Percentiles rank a stretch among this genome's conserved stretches.
phyloP scores from a whole-genome alignment of 176 grass and related monocot species.

The Aegilops umbellulata region DNA sequence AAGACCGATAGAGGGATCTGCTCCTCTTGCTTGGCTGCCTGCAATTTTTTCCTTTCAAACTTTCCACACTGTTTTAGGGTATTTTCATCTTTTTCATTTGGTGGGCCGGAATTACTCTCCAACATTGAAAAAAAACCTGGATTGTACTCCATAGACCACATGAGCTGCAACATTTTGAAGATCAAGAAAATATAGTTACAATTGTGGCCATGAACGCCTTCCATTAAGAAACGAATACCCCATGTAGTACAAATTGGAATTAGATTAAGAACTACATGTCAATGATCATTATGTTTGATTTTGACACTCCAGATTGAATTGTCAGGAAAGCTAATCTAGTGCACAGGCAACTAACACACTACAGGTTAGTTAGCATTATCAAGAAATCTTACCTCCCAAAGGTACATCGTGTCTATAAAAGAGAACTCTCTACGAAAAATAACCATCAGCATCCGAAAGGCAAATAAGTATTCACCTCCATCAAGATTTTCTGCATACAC shows the following conservation, averaged over 20 bases:
- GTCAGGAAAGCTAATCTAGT: too few species aligned
- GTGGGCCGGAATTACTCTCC: slow-evolving; percentile 38
- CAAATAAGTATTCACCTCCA: slow-evolving; percentile 95
- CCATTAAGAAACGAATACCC: not conserved
- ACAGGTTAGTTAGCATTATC: not conserved
- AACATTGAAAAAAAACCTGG: slow-evolving; percentile 70
- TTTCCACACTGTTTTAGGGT: slow-evolving; percentile 66
- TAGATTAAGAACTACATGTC: too few species aligned
- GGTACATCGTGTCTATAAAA: slow-evolving; percentile 90
- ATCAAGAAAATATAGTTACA: slow-evolving; percentile 20
- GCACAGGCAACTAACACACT: too few species aligned
- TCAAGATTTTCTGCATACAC: slow-evolving; percentile 81
- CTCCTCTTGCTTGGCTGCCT: slow-evolving; percentile 38
- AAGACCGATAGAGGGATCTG: slow-evolving; percentile 73
- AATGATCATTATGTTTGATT: too few species aligned
- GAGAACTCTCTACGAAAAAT: slow-evolving; percentile 95
- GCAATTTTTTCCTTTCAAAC: slow-evolving; percentile 69
- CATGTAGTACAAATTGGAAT: not conserved
- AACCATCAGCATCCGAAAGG: slow-evolving; percentile 98
- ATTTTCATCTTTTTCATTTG: slow-evolving; percentile 44
- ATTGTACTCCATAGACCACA: slow-evolving; percentile 99
- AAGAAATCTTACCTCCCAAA: slow-evolving; percentile 80
- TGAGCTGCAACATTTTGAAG: slow-evolving; percentile 70
- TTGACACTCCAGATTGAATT: too few species aligned
- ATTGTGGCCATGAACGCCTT: not conserved